phyloP scores from a whole-genome alignment of 176 grass and related monocot species.

The Alloteropsis semialata region DNA sequence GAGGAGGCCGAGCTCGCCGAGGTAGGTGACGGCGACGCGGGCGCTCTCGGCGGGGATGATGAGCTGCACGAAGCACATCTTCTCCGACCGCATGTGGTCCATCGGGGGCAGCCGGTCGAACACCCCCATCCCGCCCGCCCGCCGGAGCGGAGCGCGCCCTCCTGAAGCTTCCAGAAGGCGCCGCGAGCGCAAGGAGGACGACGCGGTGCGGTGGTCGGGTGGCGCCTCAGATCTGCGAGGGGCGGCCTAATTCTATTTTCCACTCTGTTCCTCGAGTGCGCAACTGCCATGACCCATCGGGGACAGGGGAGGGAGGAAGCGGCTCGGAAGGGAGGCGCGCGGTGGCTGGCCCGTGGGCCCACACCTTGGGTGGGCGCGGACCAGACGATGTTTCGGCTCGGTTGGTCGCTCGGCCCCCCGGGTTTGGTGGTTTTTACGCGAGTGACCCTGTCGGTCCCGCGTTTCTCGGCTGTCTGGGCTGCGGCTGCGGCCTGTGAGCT shows the following conservation, averaged over 20 bases:
- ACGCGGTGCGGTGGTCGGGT: constrained; percentile 8
- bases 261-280: constrained; percentile 33
- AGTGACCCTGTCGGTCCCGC: constrained; percentile 13
- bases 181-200: constrained; percentile 1
- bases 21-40: constrained; percentile 85
- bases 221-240: constrained; percentile 56
- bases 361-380: neutral
- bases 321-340: constrained; percentile 32
- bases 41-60: constrained; percentile 92
- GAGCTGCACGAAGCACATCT: constrained; percentile 98
- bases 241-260: constrained; percentile 27
- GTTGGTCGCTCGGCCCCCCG: neutral
- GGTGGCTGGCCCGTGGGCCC: constrained; percentile 37
- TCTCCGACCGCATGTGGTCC: constrained; percentile 96
- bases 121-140: constrained; percentile 62
- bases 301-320: constrained; percentile 15
- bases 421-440: constrained; percentile 11
- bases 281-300: constrained; percentile 41
- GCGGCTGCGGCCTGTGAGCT: no score
- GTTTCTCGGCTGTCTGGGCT: constrained; percentile 11
- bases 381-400: constrained; percentile 18
- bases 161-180: constrained; percentile 46
- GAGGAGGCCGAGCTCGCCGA: constrained; percentile 92
- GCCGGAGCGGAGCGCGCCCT: constrained; percentile 9
- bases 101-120: constrained; percentile 81